phyloP scores from a whole-genome alignment of 768 basidiomycete genomes.

The Rhizopogon sp. region DNA sequence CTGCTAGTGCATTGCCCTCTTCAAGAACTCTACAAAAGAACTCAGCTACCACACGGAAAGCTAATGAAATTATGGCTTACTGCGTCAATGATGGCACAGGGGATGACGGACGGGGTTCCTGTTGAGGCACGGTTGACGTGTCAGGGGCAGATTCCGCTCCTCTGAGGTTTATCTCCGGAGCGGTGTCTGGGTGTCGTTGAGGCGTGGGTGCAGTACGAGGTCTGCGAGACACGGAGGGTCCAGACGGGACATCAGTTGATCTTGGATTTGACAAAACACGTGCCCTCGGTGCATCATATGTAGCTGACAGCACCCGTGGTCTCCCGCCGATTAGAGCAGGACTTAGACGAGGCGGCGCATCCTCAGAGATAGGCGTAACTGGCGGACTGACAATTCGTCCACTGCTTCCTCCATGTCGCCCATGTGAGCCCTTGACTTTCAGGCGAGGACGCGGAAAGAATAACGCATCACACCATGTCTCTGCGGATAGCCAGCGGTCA shows the following conservation, averaged over 20 bases:
- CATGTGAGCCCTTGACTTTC: constrained; percentile 38
- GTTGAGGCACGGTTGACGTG: constrained; percentile 17
- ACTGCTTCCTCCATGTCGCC: constrained; percentile 12
- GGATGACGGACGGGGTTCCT: constrained; percentile 54
- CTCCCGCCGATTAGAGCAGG: constrained; percentile 6
- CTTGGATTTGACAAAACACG: constrained; percentile 14
- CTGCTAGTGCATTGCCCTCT: constrained; percentile 56
- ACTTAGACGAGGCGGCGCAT: constrained; percentile 7
- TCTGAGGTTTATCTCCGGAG: neutral
- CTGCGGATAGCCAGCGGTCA: constrained; percentile 67
- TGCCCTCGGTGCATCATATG: neutral
- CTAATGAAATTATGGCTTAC: constrained; percentile 23
- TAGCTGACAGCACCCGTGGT: constrained; percentile 17
- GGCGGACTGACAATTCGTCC: constrained; percentile 46
- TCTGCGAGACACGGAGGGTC: constrained; percentile 3
- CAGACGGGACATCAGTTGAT: constrained; percentile 16
- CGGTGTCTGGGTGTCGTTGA: neutral
- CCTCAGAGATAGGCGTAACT: constrained; percentile 33
- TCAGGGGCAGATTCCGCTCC: neutral
- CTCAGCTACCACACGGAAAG: neutral
- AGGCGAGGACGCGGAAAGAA: constrained; percentile 74
- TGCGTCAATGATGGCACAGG: constrained; percentile 53
- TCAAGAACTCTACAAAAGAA: constrained; percentile 51
- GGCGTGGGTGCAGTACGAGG: neutral
- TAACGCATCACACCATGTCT: constrained; percentile 80